Conservation (phyloP, 805 yeast species). For the Candida verbasci region DNA sequence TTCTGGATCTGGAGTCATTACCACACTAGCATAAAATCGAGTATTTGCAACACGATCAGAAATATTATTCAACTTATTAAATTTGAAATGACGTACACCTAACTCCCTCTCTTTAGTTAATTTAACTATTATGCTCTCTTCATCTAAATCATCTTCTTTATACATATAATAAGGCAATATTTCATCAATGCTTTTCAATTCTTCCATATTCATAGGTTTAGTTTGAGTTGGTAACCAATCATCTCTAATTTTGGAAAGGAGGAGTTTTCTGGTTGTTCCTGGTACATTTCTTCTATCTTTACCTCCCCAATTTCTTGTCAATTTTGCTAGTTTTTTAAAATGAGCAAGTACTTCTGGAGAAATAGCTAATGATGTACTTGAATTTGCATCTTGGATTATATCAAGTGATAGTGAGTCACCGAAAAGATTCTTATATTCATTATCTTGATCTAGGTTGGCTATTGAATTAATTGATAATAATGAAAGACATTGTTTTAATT, state of each 20-base stretch:
- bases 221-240: slow-evolving; percentile 73
- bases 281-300: slow-evolving; percentile 70
- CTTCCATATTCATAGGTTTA: slow-evolving; percentile 60
- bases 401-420: slow-evolving; percentile 61
- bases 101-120: slow-evolving; percentile 25
- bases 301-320: slow-evolving; percentile 85
- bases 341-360: slow-evolving; percentile 67
- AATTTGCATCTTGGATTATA: slow-evolving; percentile 69
- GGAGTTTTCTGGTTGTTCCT: slow-evolving; percentile 63
- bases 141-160: slow-evolving; percentile 29
- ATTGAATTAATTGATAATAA: slow-evolving; percentile 41
- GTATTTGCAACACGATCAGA: slow-evolving; percentile 40
- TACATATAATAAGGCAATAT: slow-evolving; percentile 25
- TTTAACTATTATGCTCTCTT: slow-evolving; percentile 24
- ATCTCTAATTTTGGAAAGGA: slow-evolving; percentile 67
- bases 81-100: slow-evolving; percentile 57
- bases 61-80: slow-evolving; percentile 32
- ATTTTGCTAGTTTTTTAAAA: slow-evolving; percentile 50
- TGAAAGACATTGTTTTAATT: slow-evolving; percentile 35
- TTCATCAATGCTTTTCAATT: slow-evolving; percentile 38
- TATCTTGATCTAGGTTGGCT: slow-evolving; percentile 68
- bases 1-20: slow-evolving; percentile 76
- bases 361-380: slow-evolving; percentile 64
- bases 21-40: slow-evolving; percentile 59
- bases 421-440: slow-evolving; percentile 64